Evolutionary conservation across 768 basidiomycete genomes (phyloP).

Genomic region (Dentipellis fragilis): DNA sequence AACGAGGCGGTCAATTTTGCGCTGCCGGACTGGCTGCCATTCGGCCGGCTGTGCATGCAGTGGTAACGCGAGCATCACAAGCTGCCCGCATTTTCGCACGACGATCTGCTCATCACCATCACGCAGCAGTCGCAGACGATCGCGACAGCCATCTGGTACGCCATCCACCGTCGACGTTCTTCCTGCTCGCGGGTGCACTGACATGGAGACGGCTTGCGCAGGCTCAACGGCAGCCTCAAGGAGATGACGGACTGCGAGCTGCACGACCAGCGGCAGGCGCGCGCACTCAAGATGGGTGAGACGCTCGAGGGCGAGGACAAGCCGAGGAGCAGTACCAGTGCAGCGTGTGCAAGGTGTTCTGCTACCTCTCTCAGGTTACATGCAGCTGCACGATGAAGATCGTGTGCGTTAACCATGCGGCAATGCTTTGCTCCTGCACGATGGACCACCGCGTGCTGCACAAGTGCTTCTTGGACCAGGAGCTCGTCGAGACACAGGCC

Average conservation of each 20-base stretch:
- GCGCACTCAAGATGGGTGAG: slow-evolving; percentile 53
- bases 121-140: slow-evolving; percentile 91
- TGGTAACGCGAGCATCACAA: slow-evolving; percentile 88
- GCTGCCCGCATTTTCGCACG: slow-evolving; percentile 95
- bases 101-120: slow-evolving; percentile 94
- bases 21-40: slow-evolving; percentile 86
- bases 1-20: slow-evolving; percentile 99
- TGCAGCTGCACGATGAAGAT: slow-evolving; percentile 73
- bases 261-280: slow-evolving; percentile 50
- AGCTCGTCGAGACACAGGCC: slow-evolving; percentile 50
- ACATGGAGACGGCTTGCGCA: slow-evolving; percentile 28
- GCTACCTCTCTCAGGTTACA: slow-evolving; percentile 88
- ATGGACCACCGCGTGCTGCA: slow-evolving; percentile 53
- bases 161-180: slow-evolving; percentile 4
- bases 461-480: slow-evolving; percentile 72
- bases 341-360: slow-evolving; percentile 84
- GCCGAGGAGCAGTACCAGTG: slow-evolving; percentile 95
- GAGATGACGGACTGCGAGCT: slow-evolving; percentile 89
- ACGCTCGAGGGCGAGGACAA: slow-evolving; percentile 69
- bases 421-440: slow-evolving; percentile 62
- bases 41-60: slow-evolving; percentile 79
- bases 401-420: slow-evolving; percentile 78
- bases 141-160: slow-evolving; percentile 85
- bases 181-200: not conserved
- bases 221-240: slow-evolving; percentile 74